phyloP scores from a whole-genome alignment of 306 rosid species.

The Astragalus membranaceus region DNA sequence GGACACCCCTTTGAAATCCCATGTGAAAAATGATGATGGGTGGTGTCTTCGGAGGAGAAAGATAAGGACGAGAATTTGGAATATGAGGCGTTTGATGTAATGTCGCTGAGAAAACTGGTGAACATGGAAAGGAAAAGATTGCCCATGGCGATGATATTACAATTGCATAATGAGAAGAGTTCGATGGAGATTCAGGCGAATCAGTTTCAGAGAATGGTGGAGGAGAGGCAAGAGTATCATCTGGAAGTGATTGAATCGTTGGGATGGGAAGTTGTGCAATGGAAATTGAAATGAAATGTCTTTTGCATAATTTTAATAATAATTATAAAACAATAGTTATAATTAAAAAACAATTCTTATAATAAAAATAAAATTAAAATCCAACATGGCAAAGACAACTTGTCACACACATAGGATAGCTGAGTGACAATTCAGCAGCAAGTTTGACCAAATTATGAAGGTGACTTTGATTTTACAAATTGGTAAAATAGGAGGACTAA shows the following conservation, averaged over 20 bases:
- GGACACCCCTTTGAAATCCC: not conserved
- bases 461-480: no score
- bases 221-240: conserved; percentile 51
- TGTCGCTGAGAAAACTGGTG: conserved; percentile 45
- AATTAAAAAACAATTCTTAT: no score
- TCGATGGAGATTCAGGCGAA: conserved; percentile 47
- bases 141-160: conserved; percentile 74
- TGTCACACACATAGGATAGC: no score
- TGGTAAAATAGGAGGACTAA: no score
- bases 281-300: no score
- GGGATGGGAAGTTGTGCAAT: conserved; percentile 31
- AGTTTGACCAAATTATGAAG: no score
- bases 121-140: conserved; percentile 36
- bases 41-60: not conserved
- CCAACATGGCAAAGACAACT: no score
- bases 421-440: no score
- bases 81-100: conserved; percentile 43
- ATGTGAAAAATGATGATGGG: not conserved
- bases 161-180: conserved; percentile 70
- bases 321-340: no score
- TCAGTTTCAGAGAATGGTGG: conserved; percentile 54
- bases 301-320: no score
- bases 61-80: conserved; percentile 32
- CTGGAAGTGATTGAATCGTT: conserved; percentile 39
- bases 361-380: no score